phyloP scores from a whole-genome alignment of 306 rosid species.

The Inga leiocalycina region DNA sequence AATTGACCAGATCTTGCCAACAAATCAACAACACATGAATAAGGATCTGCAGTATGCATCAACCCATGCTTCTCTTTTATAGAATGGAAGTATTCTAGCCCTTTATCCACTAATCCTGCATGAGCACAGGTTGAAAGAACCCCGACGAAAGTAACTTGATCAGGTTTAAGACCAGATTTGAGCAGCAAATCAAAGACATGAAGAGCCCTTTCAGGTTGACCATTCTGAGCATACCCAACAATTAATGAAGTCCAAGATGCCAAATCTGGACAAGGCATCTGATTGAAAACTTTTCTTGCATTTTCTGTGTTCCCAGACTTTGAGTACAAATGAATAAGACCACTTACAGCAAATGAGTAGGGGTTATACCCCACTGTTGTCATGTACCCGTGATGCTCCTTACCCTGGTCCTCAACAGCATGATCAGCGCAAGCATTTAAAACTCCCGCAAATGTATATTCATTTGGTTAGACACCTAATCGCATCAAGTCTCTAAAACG shows the following conservation, averaged over 20 bases:
- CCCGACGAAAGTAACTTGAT: conserved; percentile 61
- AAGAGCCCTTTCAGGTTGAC: conserved; percentile 58
- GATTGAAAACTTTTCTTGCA: conserved; percentile 58
- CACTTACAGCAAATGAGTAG: conserved; percentile 57
- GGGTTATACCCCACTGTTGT: conserved; percentile 54
- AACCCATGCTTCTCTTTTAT: no score
- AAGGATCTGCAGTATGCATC: no score
- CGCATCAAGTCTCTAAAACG: conserved; percentile 51
- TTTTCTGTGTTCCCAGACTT: conserved; percentile 59
- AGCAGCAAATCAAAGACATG: no score
- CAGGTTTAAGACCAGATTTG: conserved; percentile 63
- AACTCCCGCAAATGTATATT: conserved; percentile 66
- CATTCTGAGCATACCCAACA: conserved; percentile 70
- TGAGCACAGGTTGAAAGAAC: no score
- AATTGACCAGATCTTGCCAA: no score
- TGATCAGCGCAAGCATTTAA: conserved; percentile 70
- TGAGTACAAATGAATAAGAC: conserved; percentile 69
- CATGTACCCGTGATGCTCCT: conserved; percentile 70
- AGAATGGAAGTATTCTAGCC: no score
- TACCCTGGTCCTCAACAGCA: conserved; percentile 58
- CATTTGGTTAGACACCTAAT: conserved; percentile 58
- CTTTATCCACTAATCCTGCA: no score
- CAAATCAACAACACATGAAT: no score
- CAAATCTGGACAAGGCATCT: conserved; percentile 59
- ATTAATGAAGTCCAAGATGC: conserved; percentile 75